A percentile compares a stretch with the other conserved stretches of the same genome.
phyloP scores from a whole-genome alignment of 495 filamentous ascomycete species.

The Elaphomyces granulatus region DNA sequence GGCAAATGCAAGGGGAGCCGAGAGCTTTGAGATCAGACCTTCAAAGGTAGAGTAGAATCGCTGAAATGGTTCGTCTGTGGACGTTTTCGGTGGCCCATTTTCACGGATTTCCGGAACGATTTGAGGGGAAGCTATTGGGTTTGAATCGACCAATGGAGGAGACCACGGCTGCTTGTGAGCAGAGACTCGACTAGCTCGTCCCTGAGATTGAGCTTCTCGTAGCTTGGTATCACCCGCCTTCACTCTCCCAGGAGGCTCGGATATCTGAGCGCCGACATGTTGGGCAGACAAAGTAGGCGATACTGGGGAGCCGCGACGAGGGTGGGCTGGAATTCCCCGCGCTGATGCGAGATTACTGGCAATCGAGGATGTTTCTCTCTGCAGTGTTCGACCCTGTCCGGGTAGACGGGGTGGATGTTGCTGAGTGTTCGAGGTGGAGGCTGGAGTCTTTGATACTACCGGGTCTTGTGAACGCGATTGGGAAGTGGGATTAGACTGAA shows the following conservation, averaged over 20 bases:
- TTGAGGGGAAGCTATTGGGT: slow-evolving; percentile 25
- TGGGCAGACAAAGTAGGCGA: slow-evolving; percentile 61
- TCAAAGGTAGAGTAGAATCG: slow-evolving; percentile 85
- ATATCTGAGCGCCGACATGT: slow-evolving; percentile 59
- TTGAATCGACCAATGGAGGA: slow-evolving; percentile 21
- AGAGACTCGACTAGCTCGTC: slow-evolving; percentile 12
- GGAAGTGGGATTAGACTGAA: slow-evolving; percentile 2
- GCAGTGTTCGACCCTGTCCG: slow-evolving; percentile 36
- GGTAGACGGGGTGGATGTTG: slow-evolving; percentile 22
- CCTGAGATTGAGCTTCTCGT: slow-evolving; percentile 12
- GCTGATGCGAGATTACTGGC: slow-evolving; percentile 84
- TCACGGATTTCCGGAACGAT: slow-evolving; percentile 17
- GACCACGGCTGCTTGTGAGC: slow-evolving; percentile 23
- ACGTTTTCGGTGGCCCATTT: slow-evolving; percentile 5
- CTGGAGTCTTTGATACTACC: slow-evolving; percentile 14
- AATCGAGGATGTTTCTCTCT: slow-evolving; percentile 67
- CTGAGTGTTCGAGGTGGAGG: slow-evolving; percentile 15
- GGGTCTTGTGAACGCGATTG: slow-evolving; percentile 14
- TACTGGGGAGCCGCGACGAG: slow-evolving; percentile 41
- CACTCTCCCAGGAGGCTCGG: slow-evolving; percentile 37
- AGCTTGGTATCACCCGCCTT: slow-evolving; percentile 24
- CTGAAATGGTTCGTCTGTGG: slow-evolving; percentile 67
- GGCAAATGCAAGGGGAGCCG: slow-evolving; percentile 80
- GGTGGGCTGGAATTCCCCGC: slow-evolving; percentile 64
- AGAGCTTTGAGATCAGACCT: slow-evolving; percentile 65